A percentile compares a stretch with the other conserved stretches of the same genome.
These are phyloP conservation scores for Phyllosticta citribraziliensis DNA, from an alignment of 2,329 filamentous ascomycete genomes.

Conservation along the genomic window DNA sequence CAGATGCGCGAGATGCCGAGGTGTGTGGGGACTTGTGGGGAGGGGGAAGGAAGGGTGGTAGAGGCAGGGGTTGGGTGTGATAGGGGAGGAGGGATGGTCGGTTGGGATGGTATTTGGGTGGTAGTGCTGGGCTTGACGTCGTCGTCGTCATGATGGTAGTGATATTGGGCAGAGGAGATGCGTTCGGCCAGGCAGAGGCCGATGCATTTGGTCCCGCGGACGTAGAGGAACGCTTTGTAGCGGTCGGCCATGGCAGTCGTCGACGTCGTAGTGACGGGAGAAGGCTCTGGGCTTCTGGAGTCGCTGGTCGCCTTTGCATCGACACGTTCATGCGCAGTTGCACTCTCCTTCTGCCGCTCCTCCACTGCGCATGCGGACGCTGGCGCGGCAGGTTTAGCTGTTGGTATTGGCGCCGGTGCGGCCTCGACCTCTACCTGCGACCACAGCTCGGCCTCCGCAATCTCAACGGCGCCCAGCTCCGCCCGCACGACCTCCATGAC, in stretches of 20 bases:
- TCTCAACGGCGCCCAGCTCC: constrained; percentile 52
- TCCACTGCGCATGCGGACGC: background rate
- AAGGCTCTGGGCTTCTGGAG: background rate
- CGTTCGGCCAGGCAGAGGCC: constrained; percentile 52
- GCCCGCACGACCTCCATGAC: constrained; percentile 51
- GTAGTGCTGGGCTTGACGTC: constrained; percentile 16
- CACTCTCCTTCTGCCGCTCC: constrained; percentile 1
- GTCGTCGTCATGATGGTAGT: background rate
- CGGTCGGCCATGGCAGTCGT: constrained; percentile 26
- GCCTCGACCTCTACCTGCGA: constrained; percentile 28
- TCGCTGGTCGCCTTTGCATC: background rate
- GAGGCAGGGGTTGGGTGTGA: constrained; percentile 19
- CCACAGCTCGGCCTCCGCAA: constrained; percentile 50
- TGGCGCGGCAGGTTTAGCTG: background rate
- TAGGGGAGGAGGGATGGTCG: constrained; percentile 9
- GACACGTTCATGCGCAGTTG: too few relatives aligned
- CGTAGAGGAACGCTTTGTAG: constrained; percentile 53
- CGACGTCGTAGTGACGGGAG: background rate
- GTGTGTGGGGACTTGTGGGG: constrained; percentile 33
- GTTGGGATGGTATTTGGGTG: background rate
- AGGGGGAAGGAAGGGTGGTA: constrained; percentile 14
- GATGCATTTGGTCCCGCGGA: constrained; percentile 51
- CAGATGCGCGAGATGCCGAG: constrained; percentile 57
- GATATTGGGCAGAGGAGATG: constrained; percentile 45
- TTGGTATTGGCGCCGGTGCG: background rate